Evolutionary conservation across 1,139 yeast species (phyloP), one percentile per base, ranked within the genome.

Genomic region (Hyphopichia buzzinii): DNA sequence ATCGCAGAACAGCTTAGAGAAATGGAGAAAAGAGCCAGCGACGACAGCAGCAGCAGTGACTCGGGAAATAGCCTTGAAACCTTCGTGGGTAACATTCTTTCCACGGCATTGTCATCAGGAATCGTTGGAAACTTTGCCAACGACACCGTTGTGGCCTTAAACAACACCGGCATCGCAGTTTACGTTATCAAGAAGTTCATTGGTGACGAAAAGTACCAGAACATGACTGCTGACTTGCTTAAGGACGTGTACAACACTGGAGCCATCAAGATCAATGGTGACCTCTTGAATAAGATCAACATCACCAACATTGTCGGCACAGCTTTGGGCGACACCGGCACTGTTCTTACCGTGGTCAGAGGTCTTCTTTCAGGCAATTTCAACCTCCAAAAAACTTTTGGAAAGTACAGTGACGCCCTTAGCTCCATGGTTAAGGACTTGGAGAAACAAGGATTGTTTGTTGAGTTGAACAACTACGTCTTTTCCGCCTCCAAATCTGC

Each of bases 151-250:
- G 52, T 55, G 33, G 70, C 74, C 4, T 60, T 71, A 39, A 71
- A 71, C 50, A 67, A 68, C 40, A 68, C 76, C 7, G 72, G 70
- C 8, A 52, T 71, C 36, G 62, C 61, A n/a, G 67, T 64, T 16
- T 65, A 68, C 46, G 54, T 62, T 4, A 50, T 66, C 21, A 67
- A 71, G 48, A 44, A 62, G 33, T 57, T 67, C 43, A 43, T 71
- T 31, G 59, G 68, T 8, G 55, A 62, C 39, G 65, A 62, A 33
- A 49, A 57, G 4, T 71, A 70, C 47, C 52, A 63, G 22, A 65
- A 67, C 44, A 52, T 68, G 63, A 66, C 73, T 2, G 68, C 54
- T 3, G 46, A 44, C 8, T 52, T 67, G 17, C 43, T 56, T 17
- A 36, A 44, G 14, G 67, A 64, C 38, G 43, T 67, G 27, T 30